A percentile compares a stretch with the other conserved stretches of the same genome.
These are phyloP conservation scores for Aurantiochytrium sp. DNA, from an alignment of 108 stramenopile species.

Conservation along the genomic window DNA sequence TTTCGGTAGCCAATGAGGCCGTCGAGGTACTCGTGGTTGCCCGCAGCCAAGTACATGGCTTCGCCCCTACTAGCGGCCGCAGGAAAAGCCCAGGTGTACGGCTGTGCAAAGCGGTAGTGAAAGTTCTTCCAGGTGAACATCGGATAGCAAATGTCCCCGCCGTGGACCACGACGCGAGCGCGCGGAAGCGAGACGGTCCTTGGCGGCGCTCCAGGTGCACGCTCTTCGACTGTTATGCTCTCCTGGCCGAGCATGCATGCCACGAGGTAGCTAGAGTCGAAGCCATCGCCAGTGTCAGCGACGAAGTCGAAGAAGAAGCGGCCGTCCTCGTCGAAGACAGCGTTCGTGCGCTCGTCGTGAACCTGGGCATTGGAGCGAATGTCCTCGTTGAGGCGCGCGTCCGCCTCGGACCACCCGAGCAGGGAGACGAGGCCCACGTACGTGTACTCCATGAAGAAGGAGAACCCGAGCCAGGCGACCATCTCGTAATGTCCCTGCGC, in stretches of 20 bases:
- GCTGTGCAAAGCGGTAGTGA: neutral
- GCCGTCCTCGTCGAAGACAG: neutral
- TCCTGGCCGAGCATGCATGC: neutral
- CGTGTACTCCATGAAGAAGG: neutral
- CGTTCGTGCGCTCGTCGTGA: neutral
- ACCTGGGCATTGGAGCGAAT: neutral
- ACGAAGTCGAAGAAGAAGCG: neutral
- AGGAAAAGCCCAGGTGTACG: neutral
- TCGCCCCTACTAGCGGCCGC: neutral
- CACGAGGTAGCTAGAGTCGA: neutral
- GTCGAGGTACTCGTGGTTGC: conserved; percentile 21
- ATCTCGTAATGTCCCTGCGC: neutral
- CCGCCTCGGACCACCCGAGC: neutral
- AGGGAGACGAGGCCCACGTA: neutral
- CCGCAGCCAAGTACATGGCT: conserved; percentile 6
- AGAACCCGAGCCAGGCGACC: neutral
- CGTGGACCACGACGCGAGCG: neutral
- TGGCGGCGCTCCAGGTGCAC: neutral
- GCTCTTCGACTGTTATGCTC: neutral
- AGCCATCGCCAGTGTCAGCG: conserved; percentile 28
- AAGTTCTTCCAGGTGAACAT: neutral
- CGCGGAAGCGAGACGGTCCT: neutral
- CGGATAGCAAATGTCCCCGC: conserved; percentile 20
- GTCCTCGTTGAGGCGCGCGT: neutral
- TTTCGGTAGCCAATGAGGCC: neutral